A percentile compares a stretch with the other conserved stretches of the same genome.
Evolutionary conservation across 2,329 filamentous ascomycete species (phyloP).

Genomic region (Botrytis fabae): DNA sequence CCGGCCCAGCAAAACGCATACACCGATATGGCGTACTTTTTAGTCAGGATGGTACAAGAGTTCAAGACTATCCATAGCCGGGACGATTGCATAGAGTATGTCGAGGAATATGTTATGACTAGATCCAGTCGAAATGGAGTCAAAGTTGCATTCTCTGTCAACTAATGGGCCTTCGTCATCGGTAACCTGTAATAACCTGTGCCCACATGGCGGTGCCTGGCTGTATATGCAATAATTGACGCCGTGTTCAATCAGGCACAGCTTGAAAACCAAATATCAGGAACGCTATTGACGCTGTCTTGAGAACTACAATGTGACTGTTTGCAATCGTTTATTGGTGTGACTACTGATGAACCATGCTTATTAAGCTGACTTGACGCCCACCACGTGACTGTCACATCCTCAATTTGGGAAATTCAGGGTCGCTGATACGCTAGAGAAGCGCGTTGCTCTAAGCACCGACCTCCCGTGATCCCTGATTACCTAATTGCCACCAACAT

Average conservation of each 20-base stretch:
- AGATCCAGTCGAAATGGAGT: constrained; percentile 16
- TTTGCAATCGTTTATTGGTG: background rate
- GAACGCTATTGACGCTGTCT: background rate
- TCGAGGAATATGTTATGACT: constrained; percentile 13
- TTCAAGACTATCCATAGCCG: constrained; percentile 20
- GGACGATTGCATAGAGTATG: constrained; percentile 15
- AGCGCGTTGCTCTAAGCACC: constrained; percentile 1
- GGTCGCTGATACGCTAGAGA: background rate
- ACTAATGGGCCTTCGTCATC: background rate
- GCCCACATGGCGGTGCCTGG: background rate
- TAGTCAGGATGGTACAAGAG: constrained; percentile 13
- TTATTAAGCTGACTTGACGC: background rate
- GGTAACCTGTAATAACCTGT: background rate
- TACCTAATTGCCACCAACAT: background rate
- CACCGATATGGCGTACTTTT: constrained; percentile 10
- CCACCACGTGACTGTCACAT: too few relatives aligned
- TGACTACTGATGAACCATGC: background rate
- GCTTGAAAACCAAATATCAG: background rate
- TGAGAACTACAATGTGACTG: background rate
- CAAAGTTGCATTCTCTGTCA: constrained; percentile 1
- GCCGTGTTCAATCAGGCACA: background rate
- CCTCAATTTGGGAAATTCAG: background rate
- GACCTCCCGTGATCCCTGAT: constrained; percentile 7
- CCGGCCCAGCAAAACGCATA: constrained; percentile 21
- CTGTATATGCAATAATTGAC: background rate